Base-by-base conservation (phyloP, 2,329 filamentous ascomycete species). In the Colletotrichum sp. region DNA sequence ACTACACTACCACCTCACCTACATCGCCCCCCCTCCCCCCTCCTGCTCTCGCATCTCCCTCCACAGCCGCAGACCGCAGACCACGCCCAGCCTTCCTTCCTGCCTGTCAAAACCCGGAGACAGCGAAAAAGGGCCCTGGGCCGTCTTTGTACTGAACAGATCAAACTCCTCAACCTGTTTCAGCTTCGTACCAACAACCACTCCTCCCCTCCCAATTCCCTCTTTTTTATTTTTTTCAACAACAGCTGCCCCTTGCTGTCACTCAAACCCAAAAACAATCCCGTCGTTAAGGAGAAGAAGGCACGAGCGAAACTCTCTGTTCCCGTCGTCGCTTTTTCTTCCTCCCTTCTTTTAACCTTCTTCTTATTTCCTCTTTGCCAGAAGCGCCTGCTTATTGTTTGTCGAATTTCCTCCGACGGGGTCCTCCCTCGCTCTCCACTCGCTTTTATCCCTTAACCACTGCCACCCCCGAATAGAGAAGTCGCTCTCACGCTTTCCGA, bases 131-230 rank as follows among this genome's bases (percentile, higher is more conserved):
- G 55, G 39, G 64, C 79, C 80, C 79, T 78, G 79, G 74, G 81
- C 78, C 80, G 80, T 80, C 80, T 80, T 80, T 78, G 68, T 69
- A 81, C 82, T 78, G 63, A 76, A 81, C 81, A 67, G 79, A 81
- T 83, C 83, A 84, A 84, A 83, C 82, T 79, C 77, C 78, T 82
- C 81, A 79, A 77, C 80, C 79, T 81, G 83, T 84, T 84, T 84
- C 83, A 84, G 82, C 80, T 78, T 77, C 76, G 77, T 79, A 73
- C 70, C 74, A 76, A 72, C 73, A 76, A 64, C 79, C 80, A 78
- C 77, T 49, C n/a, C 44, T 49, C 77, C 21, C 55, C 62, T 64
- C 78, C 75, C 78, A 75, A 77, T 79, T 77, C 77, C 72, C 72
- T 78, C 78, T 79, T 79, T 79, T 76, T 74, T 76, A 75, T 73